Conservation (phyloP, 495 filamentous ascomycete genomes). For the Penicillium longicatenatum region DNA sequence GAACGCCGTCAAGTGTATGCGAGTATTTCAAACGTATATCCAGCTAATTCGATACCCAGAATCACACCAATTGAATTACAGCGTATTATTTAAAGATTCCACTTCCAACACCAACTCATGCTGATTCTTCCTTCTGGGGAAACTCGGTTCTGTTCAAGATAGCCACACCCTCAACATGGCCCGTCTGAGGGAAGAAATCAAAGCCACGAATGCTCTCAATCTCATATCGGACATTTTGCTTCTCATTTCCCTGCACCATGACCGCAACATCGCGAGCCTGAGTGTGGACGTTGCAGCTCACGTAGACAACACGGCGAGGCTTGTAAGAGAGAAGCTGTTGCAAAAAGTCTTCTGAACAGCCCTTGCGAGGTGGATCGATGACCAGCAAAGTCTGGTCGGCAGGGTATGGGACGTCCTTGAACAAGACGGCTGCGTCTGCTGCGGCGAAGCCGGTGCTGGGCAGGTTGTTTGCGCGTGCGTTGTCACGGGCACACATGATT, state of each 20-base stretch:
- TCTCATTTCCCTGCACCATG: conserved; percentile 66
- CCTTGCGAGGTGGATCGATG: conserved; percentile 92
- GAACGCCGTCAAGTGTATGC: neutral
- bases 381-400: conserved; percentile 83
- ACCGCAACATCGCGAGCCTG: conserved; percentile 91
- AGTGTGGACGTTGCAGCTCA: conserved; percentile 97
- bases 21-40: neutral
- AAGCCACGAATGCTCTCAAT: conserved; percentile 93
- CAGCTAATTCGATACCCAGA: neutral
- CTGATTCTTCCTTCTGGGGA: conserved; percentile 14
- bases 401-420: conserved; percentile 69
- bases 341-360: conserved; percentile 85
- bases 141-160: conserved; percentile 57
- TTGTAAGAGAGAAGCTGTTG: conserved; percentile 73
- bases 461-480: conserved; percentile 79
- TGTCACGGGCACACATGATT: conserved; percentile 72
- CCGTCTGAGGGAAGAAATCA: conserved; percentile 98
- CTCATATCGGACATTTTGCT: conserved; percentile 63
- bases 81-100: conserved; percentile 3
- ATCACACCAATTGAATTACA: neutral
- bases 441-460: conserved; percentile 74
- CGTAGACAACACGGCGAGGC: conserved; percentile 82
- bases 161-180: conserved; percentile 94
- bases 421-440: conserved; percentile 81
- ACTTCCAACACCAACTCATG: neutral